These are phyloP conservation scores for Filobasidium floriforme DNA, from an alignment of 768 basidiomycete genomes.

Conservation along the genomic window DNA sequence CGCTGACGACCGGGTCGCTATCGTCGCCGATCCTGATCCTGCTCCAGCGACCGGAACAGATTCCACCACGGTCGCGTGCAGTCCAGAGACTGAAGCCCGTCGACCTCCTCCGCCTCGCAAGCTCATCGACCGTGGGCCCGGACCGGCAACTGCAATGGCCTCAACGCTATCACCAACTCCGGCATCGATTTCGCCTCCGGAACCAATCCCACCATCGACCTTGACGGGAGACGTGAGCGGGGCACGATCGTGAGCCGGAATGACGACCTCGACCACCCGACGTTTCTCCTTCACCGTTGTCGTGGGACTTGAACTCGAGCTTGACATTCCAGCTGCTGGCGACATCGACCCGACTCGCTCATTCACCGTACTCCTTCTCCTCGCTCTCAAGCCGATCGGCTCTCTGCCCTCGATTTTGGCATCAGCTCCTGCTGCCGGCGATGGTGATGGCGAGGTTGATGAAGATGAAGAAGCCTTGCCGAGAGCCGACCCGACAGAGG, in stretches of 20 bases:
- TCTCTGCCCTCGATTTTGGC: background rate
- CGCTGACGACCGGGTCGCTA: too few relatives aligned
- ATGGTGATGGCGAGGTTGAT: background rate
- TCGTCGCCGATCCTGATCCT: too few relatives aligned
- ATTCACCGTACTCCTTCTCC: background rate
- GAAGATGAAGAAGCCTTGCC: background rate
- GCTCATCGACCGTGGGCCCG: too few relatives aligned
- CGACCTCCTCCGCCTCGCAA: too few relatives aligned
- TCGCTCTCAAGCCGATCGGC: background rate
- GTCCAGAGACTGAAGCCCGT: too few relatives aligned
- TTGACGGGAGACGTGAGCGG: background rate
- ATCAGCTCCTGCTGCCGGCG: background rate
- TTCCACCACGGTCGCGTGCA: too few relatives aligned
- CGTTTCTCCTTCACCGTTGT: background rate
- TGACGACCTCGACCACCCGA: background rate
- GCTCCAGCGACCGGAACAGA: too few relatives aligned
- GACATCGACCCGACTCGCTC: too few relatives aligned
- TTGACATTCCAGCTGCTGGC: background rate
- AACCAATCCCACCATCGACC: background rate
- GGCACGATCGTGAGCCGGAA: background rate
- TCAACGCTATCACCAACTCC: too few relatives aligned
- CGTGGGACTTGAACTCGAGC: background rate
- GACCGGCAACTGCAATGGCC: too few relatives aligned
- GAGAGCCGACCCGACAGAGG: background rate
- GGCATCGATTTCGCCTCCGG: background rate